Evolutionary conservation across 495 filamentous ascomycete species (phyloP), one percentile per base, ranked within the genome.

Genomic region (Pyrenula aspistea): DNA sequence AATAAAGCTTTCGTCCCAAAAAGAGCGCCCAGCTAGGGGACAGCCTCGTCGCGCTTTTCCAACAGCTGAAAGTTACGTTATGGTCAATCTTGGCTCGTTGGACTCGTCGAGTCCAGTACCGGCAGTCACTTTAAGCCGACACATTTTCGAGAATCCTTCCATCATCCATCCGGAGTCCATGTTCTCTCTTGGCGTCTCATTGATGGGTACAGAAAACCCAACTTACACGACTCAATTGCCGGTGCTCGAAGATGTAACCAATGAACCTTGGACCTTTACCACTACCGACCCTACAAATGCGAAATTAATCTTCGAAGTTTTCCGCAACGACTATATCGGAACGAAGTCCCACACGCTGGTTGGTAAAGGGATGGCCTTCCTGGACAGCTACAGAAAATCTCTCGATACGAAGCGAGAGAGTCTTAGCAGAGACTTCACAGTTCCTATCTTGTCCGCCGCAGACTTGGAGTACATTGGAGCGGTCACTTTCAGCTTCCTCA

Each of bases 401-500:
- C 56, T 64, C 22, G 66, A 61, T 55, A 24, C 51, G 3, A 57
- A 60, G 12, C 68, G 60, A 42, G 68, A 69, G 51, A 67, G 65
- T 50, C 60, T 73, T 10, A 57, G 64, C 15, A 63, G 68, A 49
- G 61, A 68, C 21, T 59, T 55, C 25, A 68, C 63, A 19, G 49
- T 72, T 24, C 62, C 65, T 2, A 61, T 73, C 48, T 53, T 71
- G 12, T 58, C 61, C 12, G 59, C 42, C 15, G 47, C 55, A 10
- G 56, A 58, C 10, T 50, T 70, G 60, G 59, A 62, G 20, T 55
- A 54, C 25, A 63, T 70, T 47, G 70, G 70, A 4, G 63, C 59
- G 10, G 57, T 71, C 24, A 63, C 62, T 24, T 64, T 71, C 19
- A 67, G 55, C 49, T 61, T 65, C 57, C 20, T 73, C 2, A 59